Percentiles rank a stretch among this genome's conserved stretches.
Evolutionary conservation across 495 filamentous ascomycete species (phyloP).

Genomic region (Schizothecium vesticola): DNA sequence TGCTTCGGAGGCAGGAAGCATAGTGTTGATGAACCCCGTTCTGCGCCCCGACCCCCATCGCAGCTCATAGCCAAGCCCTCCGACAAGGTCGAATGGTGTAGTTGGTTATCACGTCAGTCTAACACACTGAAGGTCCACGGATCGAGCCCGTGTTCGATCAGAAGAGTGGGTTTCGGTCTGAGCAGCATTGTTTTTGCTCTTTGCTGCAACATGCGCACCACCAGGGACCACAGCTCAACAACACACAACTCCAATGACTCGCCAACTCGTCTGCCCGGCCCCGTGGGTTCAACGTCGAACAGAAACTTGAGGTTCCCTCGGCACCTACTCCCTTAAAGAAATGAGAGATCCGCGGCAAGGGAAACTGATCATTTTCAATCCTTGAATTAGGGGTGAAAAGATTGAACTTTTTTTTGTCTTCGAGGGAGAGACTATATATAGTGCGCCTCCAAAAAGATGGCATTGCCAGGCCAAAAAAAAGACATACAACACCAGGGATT

Average conservation of each 20-base stretch:
- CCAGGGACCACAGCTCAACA: not conserved
- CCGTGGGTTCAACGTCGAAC: too few relatives aligned
- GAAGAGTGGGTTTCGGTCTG: not conserved
- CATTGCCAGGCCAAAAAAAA: not conserved
- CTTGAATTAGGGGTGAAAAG: too few relatives aligned
- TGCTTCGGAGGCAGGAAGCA: too few relatives aligned
- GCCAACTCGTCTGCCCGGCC: too few relatives aligned
- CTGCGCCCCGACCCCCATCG: not conserved
- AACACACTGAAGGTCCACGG: slow-evolving; percentile 1
- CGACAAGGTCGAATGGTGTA: not conserved
- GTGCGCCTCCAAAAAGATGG: not conserved
- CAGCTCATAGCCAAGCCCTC: not conserved
- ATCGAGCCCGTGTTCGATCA: not conserved
- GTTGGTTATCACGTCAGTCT: slow-evolving; percentile 2
- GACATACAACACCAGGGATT: slow-evolving; percentile 24
- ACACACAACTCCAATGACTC: not conserved
- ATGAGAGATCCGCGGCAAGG: too few relatives aligned
- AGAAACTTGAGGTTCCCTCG: too few relatives aligned
- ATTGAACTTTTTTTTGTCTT: too few relatives aligned
- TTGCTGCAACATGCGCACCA: not conserved
- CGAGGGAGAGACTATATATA: too few relatives aligned
- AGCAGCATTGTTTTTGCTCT: not conserved
- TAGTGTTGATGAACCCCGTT: not conserved
- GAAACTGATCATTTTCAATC: too few relatives aligned
- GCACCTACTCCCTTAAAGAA: too few relatives aligned